Conservation (phyloP, 768 basidiomycete genomes). For the Kwoniella heveanensis region DNA sequence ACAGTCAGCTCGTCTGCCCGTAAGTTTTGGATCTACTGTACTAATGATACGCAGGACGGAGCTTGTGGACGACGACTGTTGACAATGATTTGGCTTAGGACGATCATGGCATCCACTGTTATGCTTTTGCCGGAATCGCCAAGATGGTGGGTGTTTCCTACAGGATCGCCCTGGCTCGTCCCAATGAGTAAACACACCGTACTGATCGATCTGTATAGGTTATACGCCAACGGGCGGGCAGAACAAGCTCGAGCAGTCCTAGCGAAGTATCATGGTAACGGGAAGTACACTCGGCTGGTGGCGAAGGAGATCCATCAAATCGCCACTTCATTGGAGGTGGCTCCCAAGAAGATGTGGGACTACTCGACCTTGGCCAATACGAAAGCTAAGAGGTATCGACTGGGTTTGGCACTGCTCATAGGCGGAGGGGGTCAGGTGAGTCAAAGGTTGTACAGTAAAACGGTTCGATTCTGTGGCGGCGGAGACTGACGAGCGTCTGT, state of each 20-base stretch:
- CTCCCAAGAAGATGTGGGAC: slow-evolving; percentile 27
- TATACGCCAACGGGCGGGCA: slow-evolving; percentile 30
- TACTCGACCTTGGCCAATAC: slow-evolving; percentile 12
- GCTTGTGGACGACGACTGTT: background rate
- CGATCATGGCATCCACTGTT: slow-evolving; percentile 21
- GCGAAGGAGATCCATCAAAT: slow-evolving; percentile 33
- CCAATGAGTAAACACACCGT: too few relatives aligned
- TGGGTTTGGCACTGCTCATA: slow-evolving; percentile 31
- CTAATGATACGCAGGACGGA: too few relatives aligned
- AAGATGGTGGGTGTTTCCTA: slow-evolving; percentile 29
- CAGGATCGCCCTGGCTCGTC: too few relatives aligned
- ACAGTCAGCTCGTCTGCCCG: slow-evolving; percentile 29
- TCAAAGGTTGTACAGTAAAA: too few relatives aligned
- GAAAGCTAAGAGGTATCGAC: slow-evolving; percentile 23
- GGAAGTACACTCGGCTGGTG: slow-evolving; percentile 25
- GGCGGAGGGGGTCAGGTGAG: slow-evolving; percentile 32
- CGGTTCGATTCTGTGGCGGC: too few relatives aligned
- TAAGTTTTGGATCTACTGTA: too few relatives aligned
- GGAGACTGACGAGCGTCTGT: too few relatives aligned
- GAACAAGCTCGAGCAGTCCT: slow-evolving; percentile 30
- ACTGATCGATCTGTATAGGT: slow-evolving; percentile 12
- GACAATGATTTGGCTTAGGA: slow-evolving; percentile 7
- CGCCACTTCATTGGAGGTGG: background rate
- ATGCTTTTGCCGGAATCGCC: slow-evolving; percentile 40
- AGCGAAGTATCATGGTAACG: slow-evolving; percentile 35